phyloP scores from a whole-genome alignment of 805 yeast species.

The Cyberlindnera lachancei region DNA sequence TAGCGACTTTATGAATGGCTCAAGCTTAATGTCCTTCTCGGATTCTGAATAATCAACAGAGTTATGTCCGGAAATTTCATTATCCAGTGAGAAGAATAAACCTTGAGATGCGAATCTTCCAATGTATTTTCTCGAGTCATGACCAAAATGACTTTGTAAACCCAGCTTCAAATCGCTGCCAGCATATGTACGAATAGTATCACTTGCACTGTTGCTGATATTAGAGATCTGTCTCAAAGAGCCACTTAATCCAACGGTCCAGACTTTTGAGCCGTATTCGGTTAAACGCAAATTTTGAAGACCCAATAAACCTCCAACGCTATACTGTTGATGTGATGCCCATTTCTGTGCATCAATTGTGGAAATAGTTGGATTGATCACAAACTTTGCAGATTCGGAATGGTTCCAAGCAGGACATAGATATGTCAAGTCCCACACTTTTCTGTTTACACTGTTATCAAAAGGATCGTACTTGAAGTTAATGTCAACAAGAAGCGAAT shows the following conservation, averaged over 20 bases:
- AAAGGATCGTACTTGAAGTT: conserved; percentile 43
- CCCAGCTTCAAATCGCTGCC: conserved; percentile 53
- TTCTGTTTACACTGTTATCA: conserved; percentile 35
- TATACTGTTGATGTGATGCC: conserved; percentile 45
- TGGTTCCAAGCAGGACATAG: conserved; percentile 35
- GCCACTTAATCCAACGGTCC: conserved; percentile 48
- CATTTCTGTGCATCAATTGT: conserved; percentile 39
- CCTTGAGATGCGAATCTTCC: conserved; percentile 43
- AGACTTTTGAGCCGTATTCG: conserved; percentile 17
- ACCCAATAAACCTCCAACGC: conserved; percentile 43
- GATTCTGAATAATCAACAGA: conserved; percentile 20
- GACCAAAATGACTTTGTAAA: conserved; percentile 30
- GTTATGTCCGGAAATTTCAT: conserved; percentile 34
- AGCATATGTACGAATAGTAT: conserved; percentile 44
- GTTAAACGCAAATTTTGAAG: conserved; percentile 26
- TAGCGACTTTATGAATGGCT: conserved; percentile 17
- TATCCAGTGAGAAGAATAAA: conserved; percentile 27
- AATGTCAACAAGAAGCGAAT: conserved; percentile 37
- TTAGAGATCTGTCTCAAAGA: conserved; percentile 49
- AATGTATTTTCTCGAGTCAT: conserved; percentile 37
- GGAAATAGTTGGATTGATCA: conserved; percentile 40
- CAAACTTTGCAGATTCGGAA: conserved; percentile 37
- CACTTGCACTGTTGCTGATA: conserved; percentile 46
- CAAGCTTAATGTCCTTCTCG: conserved; percentile 24
- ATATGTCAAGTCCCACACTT: conserved; percentile 40